These are phyloP conservation scores for Paramecium tetraurelia DNA, from an alignment of 73 alveolate species.

Conservation along the genomic window DNA sequence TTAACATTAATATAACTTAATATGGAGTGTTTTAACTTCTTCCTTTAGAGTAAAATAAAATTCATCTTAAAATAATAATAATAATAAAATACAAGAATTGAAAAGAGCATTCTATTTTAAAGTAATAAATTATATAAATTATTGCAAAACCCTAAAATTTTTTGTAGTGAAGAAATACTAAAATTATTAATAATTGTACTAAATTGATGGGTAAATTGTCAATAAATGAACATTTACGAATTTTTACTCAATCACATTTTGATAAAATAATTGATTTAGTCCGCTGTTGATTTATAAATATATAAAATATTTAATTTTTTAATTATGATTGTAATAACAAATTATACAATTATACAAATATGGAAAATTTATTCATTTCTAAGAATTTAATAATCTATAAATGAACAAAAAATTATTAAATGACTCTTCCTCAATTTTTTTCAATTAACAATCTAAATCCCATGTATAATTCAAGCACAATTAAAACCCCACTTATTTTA, in stretches of 20 bases:
- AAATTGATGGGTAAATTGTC: neutral
- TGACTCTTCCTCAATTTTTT: too few species aligned
- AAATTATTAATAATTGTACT: neutral
- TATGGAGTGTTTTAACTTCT: neutral
- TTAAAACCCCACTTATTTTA: too few species aligned
- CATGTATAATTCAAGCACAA: too few species aligned
- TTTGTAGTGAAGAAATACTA: neutral
- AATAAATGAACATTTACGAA: neutral
- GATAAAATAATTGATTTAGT: neutral
- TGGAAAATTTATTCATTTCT: neutral
- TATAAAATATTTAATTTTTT: neutral
- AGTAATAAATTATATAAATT: neutral
- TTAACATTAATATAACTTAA: neutral
- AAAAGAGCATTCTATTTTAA: neutral
- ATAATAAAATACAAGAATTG: neutral
- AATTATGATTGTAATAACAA: neutral
- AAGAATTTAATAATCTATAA: neutral
- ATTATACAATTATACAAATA: neutral
- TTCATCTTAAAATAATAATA: neutral
- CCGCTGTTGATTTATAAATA: neutral
- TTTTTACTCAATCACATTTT: neutral
- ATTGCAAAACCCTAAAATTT: neutral
- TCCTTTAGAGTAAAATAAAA: neutral
- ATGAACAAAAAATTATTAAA: neutral
- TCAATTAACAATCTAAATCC: too few species aligned